These are phyloP conservation scores for Silene uniflora DNA, from an alignment of 148 eudicot genomes.

Conservation along the genomic window DNA sequence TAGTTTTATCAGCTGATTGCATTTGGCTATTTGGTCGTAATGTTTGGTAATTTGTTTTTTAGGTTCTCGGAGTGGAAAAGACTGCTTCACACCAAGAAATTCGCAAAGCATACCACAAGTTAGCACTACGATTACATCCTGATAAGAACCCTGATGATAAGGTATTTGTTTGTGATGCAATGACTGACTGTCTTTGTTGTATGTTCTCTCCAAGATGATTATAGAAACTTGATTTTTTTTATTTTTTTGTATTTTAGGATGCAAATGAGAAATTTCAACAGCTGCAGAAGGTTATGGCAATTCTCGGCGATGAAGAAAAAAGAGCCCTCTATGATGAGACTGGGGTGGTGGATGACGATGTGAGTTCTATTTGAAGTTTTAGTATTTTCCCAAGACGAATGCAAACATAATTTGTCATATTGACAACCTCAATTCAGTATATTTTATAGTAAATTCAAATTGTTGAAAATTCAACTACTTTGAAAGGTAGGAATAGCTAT, in stretches of 20 bases:
- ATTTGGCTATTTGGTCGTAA: background rate
- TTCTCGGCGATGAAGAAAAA: conserved; percentile 95
- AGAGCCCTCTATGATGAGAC: conserved; percentile 89
- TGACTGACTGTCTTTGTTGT: background rate
- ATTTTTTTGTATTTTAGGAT: conserved; percentile 36
- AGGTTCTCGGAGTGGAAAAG: conserved; percentile 87
- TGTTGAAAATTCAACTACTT: background rate
- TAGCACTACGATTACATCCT: conserved; percentile 92
- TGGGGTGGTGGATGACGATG: conserved; percentile 92
- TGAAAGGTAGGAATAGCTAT: background rate
- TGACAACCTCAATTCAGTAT: background rate
- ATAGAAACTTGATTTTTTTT: background rate
- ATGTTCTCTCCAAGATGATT: background rate
- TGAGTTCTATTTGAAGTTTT: conserved; percentile 37
- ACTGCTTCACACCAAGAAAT: conserved; percentile 83
- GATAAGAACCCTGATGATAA: conserved; percentile 95
- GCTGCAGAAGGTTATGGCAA: conserved; percentile 88
- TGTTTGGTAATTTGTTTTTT: background rate
- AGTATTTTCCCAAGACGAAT: background rate
- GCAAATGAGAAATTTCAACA: conserved; percentile 97
- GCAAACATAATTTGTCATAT: background rate
- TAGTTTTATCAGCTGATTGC: no score
- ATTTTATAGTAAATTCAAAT: no score
- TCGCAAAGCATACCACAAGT: conserved; percentile 81
- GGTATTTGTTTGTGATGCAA: conserved; percentile 34